These are phyloP conservation scores for Phyllosticta ampelicida DNA, from an alignment of 2,329 filamentous ascomycete species.

Conservation along the genomic window DNA sequence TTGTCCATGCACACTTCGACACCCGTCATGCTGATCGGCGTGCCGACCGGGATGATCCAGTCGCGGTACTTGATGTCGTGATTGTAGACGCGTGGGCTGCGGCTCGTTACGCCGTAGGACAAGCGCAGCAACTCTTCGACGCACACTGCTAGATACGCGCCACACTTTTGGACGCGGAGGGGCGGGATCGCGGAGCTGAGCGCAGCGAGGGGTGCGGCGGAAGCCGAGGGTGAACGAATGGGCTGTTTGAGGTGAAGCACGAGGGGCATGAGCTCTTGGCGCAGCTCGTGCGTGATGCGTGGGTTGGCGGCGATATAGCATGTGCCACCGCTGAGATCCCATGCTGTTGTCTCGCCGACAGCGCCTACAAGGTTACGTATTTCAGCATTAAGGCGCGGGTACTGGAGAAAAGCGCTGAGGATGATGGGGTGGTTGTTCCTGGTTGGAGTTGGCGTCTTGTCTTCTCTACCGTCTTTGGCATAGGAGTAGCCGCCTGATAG, in stretches of 20 bases:
- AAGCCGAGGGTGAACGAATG: background rate
- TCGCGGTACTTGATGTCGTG: conserved; percentile 16
- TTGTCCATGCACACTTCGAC: conserved; percentile 26
- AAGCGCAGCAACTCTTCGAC: conserved; percentile 24
- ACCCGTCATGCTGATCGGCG: conserved; percentile 28
- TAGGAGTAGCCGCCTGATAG: no score
- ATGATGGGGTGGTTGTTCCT: background rate
- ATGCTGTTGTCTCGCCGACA: conserved; percentile 14
- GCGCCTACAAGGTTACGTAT: conserved; percentile 6
- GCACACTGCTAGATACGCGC: conserved; percentile 4
- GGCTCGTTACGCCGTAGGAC: conserved; percentile 27
- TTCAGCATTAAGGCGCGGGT: background rate
- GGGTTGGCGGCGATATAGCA: conserved; percentile 26
- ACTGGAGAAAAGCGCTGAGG: background rate
- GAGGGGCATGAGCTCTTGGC: background rate
- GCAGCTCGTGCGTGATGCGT: conserved; percentile 15
- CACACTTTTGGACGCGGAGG: background rate
- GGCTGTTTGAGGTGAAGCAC: background rate
- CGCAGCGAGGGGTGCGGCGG: background rate
- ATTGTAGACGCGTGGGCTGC: conserved; percentile 8
- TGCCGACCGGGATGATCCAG: conserved; percentile 22
- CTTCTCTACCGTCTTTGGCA: background rate
- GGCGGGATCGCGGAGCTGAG: background rate
- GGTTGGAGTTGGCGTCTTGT: no score
- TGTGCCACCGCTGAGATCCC: conserved; percentile 19